Conservation (phyloP, 2,329 filamentous ascomycete species). For the Hypoxylon sp. region DNA sequence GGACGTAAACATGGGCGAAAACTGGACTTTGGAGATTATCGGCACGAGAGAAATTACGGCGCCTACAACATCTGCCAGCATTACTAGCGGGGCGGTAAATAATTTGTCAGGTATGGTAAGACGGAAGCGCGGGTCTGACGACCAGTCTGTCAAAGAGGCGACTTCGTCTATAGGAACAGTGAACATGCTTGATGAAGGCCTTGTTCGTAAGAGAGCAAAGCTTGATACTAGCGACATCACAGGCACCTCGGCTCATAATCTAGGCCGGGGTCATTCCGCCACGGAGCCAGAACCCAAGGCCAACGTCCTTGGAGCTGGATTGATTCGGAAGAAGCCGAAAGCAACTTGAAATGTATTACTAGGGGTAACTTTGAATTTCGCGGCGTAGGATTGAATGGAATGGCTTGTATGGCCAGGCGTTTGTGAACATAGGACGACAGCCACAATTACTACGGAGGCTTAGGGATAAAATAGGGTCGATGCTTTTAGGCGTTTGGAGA, state of each 20-base stretch:
- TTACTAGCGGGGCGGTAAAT: slow-evolving; percentile 55
- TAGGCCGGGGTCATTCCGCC: slow-evolving; percentile 11
- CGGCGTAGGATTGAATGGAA: slow-evolving; percentile 9
- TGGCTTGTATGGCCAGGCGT: slow-evolving; percentile 17
- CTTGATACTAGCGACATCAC: slow-evolving; percentile 35
- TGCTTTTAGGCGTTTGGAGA: background rate
- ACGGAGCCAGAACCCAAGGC: slow-evolving; percentile 46
- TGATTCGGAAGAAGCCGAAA: slow-evolving; percentile 73
- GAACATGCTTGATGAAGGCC: slow-evolving; percentile 56
- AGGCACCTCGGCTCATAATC: slow-evolving; percentile 32
- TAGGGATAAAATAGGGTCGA: slow-evolving; percentile 3
- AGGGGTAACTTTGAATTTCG: background rate
- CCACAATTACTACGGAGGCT: background rate
- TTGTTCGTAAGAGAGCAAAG: slow-evolving; percentile 68
- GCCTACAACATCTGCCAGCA: slow-evolving; percentile 27
- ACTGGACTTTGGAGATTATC: slow-evolving; percentile 67
- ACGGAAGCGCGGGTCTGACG: slow-evolving; percentile 58
- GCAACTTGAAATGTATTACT: slow-evolving; percentile 35
- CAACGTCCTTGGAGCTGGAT: slow-evolving; percentile 65
- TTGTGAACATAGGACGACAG: slow-evolving; percentile 3
- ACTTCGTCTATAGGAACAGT: slow-evolving; percentile 41
- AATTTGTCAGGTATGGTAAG: slow-evolving; percentile 66
- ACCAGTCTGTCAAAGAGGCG: slow-evolving; percentile 11
- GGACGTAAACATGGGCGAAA: slow-evolving; percentile 71
- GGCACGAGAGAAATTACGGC: slow-evolving; percentile 59